A percentile compares a stretch with the other conserved stretches of the same genome.
Conservation (phyloP, 441 rosid species). For the Pelargonium australe region DNA sequence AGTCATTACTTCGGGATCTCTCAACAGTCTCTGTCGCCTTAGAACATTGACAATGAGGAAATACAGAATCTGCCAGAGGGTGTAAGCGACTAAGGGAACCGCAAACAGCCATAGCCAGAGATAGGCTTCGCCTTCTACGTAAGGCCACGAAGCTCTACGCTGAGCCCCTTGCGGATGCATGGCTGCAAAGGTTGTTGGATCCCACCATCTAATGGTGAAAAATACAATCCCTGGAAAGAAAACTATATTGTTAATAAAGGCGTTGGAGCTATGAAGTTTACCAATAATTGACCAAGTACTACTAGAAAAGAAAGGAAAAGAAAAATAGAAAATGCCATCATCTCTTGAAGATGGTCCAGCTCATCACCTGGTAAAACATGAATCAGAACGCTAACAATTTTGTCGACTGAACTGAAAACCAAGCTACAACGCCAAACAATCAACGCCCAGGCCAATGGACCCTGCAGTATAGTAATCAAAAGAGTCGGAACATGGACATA, state of each 20-base stretch:
- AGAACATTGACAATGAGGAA: conserved; percentile 85
- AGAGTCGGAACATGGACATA: conserved; percentile 7
- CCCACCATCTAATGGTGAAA: conserved; percentile 98
- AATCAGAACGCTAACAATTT: conserved; percentile 88
- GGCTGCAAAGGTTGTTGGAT: conserved; percentile 78
- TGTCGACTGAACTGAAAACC: conserved; percentile 89
- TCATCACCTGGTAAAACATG: conserved; percentile 85
- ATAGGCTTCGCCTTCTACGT: conserved; percentile 68
- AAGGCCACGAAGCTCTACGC: conserved; percentile 69
- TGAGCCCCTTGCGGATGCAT: conserved; percentile 79
- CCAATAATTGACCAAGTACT: neutral
- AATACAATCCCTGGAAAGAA: conserved; percentile 63
- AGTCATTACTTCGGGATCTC: conserved; percentile 99
- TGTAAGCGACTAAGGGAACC: conserved; percentile 74
- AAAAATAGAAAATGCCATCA: neutral
- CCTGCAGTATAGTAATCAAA: conserved; percentile 39
- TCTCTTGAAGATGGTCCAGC: conserved; percentile 19
- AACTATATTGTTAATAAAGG: conserved; percentile 13
- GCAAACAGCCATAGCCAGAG: conserved; percentile 80
- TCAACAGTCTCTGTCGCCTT: conserved; percentile 74
- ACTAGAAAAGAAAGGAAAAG: neutral
- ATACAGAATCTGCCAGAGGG: conserved; percentile 85
- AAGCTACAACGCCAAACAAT: conserved; percentile 96
- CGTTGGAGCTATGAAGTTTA: neutral
- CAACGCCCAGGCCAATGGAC: conserved; percentile 95